Conservation (phyloP, 2,329 filamentous ascomycete species). For the Mollisia scopiformis region DNA sequence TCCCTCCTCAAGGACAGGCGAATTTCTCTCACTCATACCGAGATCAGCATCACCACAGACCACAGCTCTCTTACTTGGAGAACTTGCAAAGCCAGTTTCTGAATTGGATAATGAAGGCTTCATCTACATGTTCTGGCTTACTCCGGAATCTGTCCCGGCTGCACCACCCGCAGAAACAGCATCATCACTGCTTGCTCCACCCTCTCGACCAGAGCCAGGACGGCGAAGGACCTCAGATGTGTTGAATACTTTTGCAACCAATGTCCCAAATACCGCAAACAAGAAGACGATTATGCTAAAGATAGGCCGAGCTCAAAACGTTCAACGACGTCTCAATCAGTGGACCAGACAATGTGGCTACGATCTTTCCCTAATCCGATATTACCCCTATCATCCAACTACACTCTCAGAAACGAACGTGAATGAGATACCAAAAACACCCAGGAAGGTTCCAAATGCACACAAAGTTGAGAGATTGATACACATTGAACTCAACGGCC, state of each 20-base stretch:
- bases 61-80: slow-evolving; percentile 71
- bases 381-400: slow-evolving; percentile 75
- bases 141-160: slow-evolving; percentile 61
- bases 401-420: slow-evolving; percentile 20
- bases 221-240: slow-evolving; percentile 56
- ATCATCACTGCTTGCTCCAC: slow-evolving; percentile 59
- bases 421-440: slow-evolving; percentile 39
- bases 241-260: slow-evolving; percentile 51
- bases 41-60: slow-evolving; percentile 66
- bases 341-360: slow-evolving; percentile 95
- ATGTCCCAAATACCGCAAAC: slow-evolving; percentile 34
- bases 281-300: slow-evolving; percentile 68
- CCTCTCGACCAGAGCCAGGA: slow-evolving; percentile 40
- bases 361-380: slow-evolving; percentile 83
- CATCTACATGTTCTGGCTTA: slow-evolving; percentile 99
- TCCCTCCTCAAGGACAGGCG: slow-evolving; percentile 39
- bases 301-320: slow-evolving; percentile 74
- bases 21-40: slow-evolving; percentile 72
- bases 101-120: slow-evolving; percentile 80
- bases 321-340: slow-evolving; percentile 87
- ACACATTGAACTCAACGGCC: slow-evolving; percentile 79
- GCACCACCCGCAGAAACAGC: slow-evolving; percentile 61
- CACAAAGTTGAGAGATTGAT: slow-evolving; percentile 89
- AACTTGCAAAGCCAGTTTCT: slow-evolving; percentile 77
- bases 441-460: slow-evolving; percentile 79